phyloP scores from a whole-genome alignment of 1,139 yeast genomes.

The Debaryomycetaceae sp. region DNA sequence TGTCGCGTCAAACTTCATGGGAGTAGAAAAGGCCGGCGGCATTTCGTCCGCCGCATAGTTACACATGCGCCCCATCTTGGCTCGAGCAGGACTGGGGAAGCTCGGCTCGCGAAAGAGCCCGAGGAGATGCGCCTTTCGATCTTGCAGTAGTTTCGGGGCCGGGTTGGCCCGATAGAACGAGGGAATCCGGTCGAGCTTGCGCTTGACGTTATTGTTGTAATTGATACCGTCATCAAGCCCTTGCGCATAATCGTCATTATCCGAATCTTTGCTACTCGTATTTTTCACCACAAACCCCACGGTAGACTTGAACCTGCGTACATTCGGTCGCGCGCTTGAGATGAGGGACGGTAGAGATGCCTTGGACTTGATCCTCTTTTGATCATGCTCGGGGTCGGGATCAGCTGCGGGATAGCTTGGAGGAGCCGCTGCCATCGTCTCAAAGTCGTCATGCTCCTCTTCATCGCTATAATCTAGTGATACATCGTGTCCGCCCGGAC shows the following conservation, averaged over 20 bases:
- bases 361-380: slow-evolving; percentile 7
- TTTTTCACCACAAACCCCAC: slow-evolving; percentile 12
- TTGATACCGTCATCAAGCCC: slow-evolving; percentile 15
- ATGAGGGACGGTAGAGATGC: slow-evolving; percentile 19
- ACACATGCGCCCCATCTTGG: slow-evolving; percentile 22
- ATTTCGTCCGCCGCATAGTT: background rate
- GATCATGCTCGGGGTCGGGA: slow-evolving; percentile 5
- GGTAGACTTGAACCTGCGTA: slow-evolving; percentile 22
- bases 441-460: slow-evolving; percentile 23
- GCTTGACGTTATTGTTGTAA: slow-evolving; percentile 22
- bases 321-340: slow-evolving; percentile 5
- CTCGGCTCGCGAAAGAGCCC: slow-evolving; percentile 15
- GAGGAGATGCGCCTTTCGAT: slow-evolving; percentile 14
- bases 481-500: slow-evolving; percentile 3
- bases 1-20: slow-evolving; percentile 45
- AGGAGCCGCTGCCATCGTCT: slow-evolving; percentile 5
- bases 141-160: slow-evolving; percentile 2
- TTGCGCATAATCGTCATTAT: slow-evolving; percentile 7
- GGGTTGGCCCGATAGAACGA: slow-evolving; percentile 21
- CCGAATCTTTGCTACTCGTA: no score
- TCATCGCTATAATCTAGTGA: slow-evolving; percentile 10
- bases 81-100: slow-evolving; percentile 6
- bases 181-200: slow-evolving; percentile 32
- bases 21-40: slow-evolving; percentile 5
- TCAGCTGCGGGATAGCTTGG: slow-evolving; percentile 21